These are phyloP conservation scores for Porcisia deanei DNA, from an alignment of 208 protist genomes.

Conservation along the genomic window DNA sequence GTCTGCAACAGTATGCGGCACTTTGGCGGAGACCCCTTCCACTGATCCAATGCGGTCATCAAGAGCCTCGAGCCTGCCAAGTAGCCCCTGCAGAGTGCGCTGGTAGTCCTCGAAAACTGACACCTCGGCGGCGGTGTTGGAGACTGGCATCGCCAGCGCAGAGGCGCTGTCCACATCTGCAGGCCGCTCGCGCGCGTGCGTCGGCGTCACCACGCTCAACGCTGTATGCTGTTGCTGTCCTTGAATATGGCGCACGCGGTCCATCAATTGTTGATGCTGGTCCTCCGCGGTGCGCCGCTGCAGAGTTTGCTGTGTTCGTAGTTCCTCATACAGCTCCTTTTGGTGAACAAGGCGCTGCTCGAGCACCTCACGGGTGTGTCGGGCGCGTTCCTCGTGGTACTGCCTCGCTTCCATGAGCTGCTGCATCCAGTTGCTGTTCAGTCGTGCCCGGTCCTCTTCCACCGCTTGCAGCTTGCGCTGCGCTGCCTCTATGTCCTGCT, in stretches of 20 bases:
- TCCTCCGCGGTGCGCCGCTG: slow-evolving; percentile 24
- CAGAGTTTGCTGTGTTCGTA: slow-evolving; percentile 13
- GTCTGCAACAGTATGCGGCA: not conserved
- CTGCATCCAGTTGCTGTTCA: slow-evolving; percentile 17
- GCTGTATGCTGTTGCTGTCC: slow-evolving; percentile 11
- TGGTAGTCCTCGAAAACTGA: not conserved
- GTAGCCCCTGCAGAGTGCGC: slow-evolving; percentile 1
- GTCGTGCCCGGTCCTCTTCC: slow-evolving; percentile 28
- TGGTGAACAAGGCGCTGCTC: slow-evolving; percentile 38
- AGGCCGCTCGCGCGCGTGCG: not conserved
- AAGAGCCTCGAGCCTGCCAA: slow-evolving; percentile 15
- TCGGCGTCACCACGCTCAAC: not conserved
- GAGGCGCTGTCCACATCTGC: not conserved
- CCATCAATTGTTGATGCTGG: slow-evolving; percentile 20
- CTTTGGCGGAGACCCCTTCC: not conserved
- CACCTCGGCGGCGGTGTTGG: too few relatives aligned
- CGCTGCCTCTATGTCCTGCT: slow-evolving; percentile 27
- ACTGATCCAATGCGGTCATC: slow-evolving; percentile 2
- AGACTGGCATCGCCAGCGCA: not conserved
- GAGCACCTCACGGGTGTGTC: slow-evolving; percentile 19
- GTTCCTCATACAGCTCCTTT: slow-evolving; percentile 24
- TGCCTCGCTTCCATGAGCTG: slow-evolving; percentile 29
- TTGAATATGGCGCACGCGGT: slow-evolving; percentile 7
- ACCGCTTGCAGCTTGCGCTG: slow-evolving; percentile 14
- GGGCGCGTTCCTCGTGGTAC: slow-evolving; percentile 27